Base-by-base conservation (phyloP, 2,329 filamentous ascomycete species). In the Cercospora janseana region DNA sequence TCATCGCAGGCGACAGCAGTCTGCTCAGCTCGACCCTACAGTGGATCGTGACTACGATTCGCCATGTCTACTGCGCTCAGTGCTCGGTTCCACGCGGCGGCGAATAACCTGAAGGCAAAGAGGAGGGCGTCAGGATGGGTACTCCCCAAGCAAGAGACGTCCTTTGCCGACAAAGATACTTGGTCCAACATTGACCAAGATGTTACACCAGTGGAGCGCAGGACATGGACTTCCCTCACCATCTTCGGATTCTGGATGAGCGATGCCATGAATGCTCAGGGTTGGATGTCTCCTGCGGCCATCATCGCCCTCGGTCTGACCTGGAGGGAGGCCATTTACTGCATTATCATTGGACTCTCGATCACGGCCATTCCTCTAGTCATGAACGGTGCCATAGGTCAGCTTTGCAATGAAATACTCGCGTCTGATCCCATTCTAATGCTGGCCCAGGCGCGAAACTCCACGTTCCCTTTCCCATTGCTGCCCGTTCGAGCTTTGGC, bases 391-490 rank as follows among this genome's bases (percentile, higher is more conserved):
- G 75, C 78, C 10, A 74, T 82, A 38, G 73, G 71, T 24, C 5
- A 20, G 16, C 13, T 15, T 2, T n/a, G 6, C 12, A 2, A 7
- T 18, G 20, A 20, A n/a, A 20, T 15, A 27, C 6, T 16, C 4
- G 4, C 4, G 12, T 18, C 9, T 13, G 12, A 24, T 8, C 16
- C 6, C 8, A 13, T 29, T 28, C 23, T 46, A 16, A 46, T 16
- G 6, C 20, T 6, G 4, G 29, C 15, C n/a, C 16, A 46, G 43
- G 43, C 15, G 69, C 70, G 12, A 69, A 70, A 60, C 72, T 79
- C 54, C 77, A 81, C 60, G 70, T 76, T 4, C 77, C 78, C 0
- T 82, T 81, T 58, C 77, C 79, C 0, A 78, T 81, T 6, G 73
- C 79, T 20, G 74, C 75, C 0, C 75, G 79, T 40, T 76, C 78